Evolutionary conservation across 1,284 basidiomycete genomes (phyloP), one percentile per base, ranked within the genome.

Genomic region (Malassezia sympodialis): DNA sequence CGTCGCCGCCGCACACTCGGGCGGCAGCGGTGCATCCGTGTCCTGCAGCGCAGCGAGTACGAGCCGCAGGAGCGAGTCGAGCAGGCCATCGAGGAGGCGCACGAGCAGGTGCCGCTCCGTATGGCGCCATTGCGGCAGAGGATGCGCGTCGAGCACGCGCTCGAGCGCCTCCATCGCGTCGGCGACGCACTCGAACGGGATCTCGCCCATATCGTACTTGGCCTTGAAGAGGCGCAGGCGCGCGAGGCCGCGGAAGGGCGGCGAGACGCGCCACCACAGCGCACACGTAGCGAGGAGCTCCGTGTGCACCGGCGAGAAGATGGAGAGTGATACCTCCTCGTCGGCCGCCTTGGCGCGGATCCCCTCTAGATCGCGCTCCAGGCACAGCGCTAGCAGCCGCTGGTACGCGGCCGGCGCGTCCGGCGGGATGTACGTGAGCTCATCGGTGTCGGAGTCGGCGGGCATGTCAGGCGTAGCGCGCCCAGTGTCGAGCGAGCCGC

Each of bases 321-420:
- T 96, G 10, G 88, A 88, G 28, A 98, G 78, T 1, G 90, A 89
- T 3, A 99, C 93, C 76, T 98, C 90, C 64, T 96, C 89, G 66
- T 90, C 88, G 64, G 96, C 93, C 30, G 90, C 86, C 31, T 96
- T 84, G 42, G 86, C 84, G 56, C 86, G 80, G 84, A 98, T 90
- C 32, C 84, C 82, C 69, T 91, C 88, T 47, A 98, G 79, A 75
- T 99, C 94, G 40, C 82, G 80, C 31, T 86, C 80, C 42, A 99
- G 81, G 70, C 90, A 93, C 49, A 83, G 79, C 66, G 88, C 85
- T 24, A 96, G 80, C 4, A 96, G 80, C 8, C 86, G 81, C 62
- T 83, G 83, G 78, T 94, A 98, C 69, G 82, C 87, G 59, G 82
- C 84, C 66, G 82, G 83, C 3, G 91, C 87, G 69, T 89, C 88